Conservation (phyloP, 2,329 filamentous ascomycete species). For the Aspergillus chevalieri region DNA sequence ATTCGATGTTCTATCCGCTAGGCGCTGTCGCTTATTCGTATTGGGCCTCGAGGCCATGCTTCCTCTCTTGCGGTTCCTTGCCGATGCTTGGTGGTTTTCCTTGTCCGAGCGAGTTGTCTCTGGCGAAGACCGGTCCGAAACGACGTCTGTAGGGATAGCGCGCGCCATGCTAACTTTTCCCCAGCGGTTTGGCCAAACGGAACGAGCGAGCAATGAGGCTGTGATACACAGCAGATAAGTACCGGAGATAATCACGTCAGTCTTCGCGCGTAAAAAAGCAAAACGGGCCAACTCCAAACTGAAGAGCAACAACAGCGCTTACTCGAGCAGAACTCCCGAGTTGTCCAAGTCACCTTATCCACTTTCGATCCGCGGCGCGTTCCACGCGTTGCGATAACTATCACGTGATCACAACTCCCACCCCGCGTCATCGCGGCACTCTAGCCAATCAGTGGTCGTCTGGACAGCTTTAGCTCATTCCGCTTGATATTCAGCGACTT, state of each 20-base stretch:
- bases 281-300: not conserved
- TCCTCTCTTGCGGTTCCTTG: conserved; percentile 39
- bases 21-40: conserved; percentile 41
- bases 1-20: conserved; percentile 30
- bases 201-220: not conserved
- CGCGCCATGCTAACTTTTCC: conserved; percentile 21
- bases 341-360: too few species aligned
- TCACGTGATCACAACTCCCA: conserved; percentile 7
- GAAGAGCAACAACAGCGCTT: not conserved
- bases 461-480: conserved; percentile 4
- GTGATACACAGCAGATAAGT: too few species aligned
- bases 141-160: conserved; percentile 11
- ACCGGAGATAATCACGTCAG: too few species aligned
- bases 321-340: not conserved
- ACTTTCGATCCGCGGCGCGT: not conserved
- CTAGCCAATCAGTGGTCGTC: conserved; percentile 8
- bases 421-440: conserved; percentile 8
- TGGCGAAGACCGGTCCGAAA: conserved; percentile 22
- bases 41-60: conserved; percentile 31
- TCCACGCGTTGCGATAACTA: conserved; percentile 2
- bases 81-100: conserved; percentile 36
- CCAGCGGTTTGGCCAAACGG: not conserved
- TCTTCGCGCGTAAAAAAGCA: not conserved
- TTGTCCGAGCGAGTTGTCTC: conserved; percentile 42
- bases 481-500: not conserved